Base-by-base conservation (phyloP, 371 early-diverging fungal genomes). In the Batrachochytrium dendrobatidis region DNA sequence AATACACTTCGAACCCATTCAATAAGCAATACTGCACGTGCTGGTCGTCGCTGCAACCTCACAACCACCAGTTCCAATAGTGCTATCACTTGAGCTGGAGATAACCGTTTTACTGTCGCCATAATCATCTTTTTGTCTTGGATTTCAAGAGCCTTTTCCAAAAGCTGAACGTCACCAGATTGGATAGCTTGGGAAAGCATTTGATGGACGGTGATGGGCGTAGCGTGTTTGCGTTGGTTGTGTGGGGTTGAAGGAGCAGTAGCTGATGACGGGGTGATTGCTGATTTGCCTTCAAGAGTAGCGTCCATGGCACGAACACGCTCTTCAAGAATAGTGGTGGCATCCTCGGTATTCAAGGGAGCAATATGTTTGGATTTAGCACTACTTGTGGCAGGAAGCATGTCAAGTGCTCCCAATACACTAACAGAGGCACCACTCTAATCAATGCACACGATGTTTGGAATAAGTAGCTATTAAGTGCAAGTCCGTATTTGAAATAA, bases 141-240 rank as follows among this genome's bases (percentile, higher is more conserved):
- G 44, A 84, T 79, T 10, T 67, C 67, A 61, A 91, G 72, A 63
- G 83, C 81, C 24, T 79, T 78, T 60, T 88, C 86, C 52, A 91
- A 62, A 22, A 90, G 70, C 29, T 72, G 73, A 20, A 62, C 44
- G 67, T 91, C 90, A 48, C 77, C 76, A 34, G 86, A 80, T 57
- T 88, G 88, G 35, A 91, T 65, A 10, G 90, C 90, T 66, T 91
- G 89, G 6, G 84, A 72, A 6, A 91, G 76, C 62, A 87, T 82
- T 32, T 81, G 73, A 60, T 86, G 84, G 55, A 91, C 69, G 15
- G 89, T 84, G 22, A 56, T 56, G 32, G 71, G 63, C 43, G 69
- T 66, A 29, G 71, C 64, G 7, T 58, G 35, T 24, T 55, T 20
- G 46, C 18, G 26, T 28, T 51, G 24, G 34, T 48, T 56, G n/a